Base-by-base conservation (phyloP, 306 rosid species). In the Myrica gale region DNA sequence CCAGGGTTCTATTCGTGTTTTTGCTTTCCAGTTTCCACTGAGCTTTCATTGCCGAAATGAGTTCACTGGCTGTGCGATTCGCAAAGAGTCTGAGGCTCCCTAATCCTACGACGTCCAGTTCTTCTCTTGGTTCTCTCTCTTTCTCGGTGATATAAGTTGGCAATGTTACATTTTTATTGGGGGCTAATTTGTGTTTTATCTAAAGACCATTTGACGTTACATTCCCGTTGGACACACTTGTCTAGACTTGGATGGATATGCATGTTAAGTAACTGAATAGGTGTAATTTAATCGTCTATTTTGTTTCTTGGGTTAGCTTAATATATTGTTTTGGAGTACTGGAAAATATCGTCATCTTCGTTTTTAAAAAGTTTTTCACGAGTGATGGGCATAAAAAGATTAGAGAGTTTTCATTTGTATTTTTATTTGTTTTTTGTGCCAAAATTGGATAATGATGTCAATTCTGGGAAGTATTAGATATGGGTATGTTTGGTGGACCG, bases 31-130 rank as follows among this genome's bases (percentile, higher is more conserved):
- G 19, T 13, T 47, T 58, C 0, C 70, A 19, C 19, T 12, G 26
- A 46, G 11, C 32, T 13, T 50, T 41, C 6, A 79, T 80, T 62
- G 56, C 76, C 47, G n/a, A 79, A 79, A 94, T 94, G 98, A 85
- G 80, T 81, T 80, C 91, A 20, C 42, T 75, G 50, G 87, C 88
- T 6, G 20, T 46, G 66, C 81, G 84, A 84, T 76, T 93, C 15
- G 73, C 82, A 61, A 91, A 86, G 84, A 67, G 78, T 76, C 78
- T 87, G 50, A 87, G 88, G 78, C 9, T 63, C 63, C 80, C 91
- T 71, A 72, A 81, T 57, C 60, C 84, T 20, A 39, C 56, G 2
- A 50, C 66, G 41, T 79, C 85, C 53, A 5, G 85, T 20, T 74
- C 88, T 74, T 80, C 87, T 23, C 76, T 78, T 4, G 89, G 98